Base-by-base conservation (phyloP, 805 yeast species). In the Metschnikowia colocasiae region DNA sequence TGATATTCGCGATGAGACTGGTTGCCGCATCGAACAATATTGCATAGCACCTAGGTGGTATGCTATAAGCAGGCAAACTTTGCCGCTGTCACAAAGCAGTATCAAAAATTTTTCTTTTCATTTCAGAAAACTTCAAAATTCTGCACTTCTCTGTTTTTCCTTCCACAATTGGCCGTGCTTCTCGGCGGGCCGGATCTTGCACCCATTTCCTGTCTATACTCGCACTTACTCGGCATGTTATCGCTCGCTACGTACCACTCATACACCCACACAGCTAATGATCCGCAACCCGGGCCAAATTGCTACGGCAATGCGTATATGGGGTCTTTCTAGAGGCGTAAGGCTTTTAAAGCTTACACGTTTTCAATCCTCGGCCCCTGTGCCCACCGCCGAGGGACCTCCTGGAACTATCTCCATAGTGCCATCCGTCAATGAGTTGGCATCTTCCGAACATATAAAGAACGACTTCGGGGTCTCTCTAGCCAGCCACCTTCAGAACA, bases 401-500 rank as follows among this genome's bases (percentile, higher is more conserved):
- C 69, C 72, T 1, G 67, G 61, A 20, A 67, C 74, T 7, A 59
- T 69, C n/a, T 61, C 68, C 15, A 65, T 72, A 38, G 66, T 72
- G 12, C 77, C 77, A 2, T 55, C 71, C 5, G 62, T 71, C 10
- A 46, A 53, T 19, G 57, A 59, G 26, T 56, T 72, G 27, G 57
- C 67, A 6, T 30, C 45, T n/a, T 29, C 55, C 3, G 59, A 54
- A 5, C 46, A 50, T 3, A 58, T 52, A 47, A 44, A 47, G 16
- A 42, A 49, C 6, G 75, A 71, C 32, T 48, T 59, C 31, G 52
- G 55, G 6, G 51, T 50, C 2, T 66, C 76, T 9, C 57, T 72
- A 22, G 62, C 69, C 32, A 68, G 69, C 8, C 70, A 68, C 45
- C 58, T 72, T 31, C 69, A 68, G 46, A 52, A 64, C 13, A 55